Evolutionary conservation across 2,329 filamentous ascomycete species (phyloP).

Genomic region (Calycina marina): DNA sequence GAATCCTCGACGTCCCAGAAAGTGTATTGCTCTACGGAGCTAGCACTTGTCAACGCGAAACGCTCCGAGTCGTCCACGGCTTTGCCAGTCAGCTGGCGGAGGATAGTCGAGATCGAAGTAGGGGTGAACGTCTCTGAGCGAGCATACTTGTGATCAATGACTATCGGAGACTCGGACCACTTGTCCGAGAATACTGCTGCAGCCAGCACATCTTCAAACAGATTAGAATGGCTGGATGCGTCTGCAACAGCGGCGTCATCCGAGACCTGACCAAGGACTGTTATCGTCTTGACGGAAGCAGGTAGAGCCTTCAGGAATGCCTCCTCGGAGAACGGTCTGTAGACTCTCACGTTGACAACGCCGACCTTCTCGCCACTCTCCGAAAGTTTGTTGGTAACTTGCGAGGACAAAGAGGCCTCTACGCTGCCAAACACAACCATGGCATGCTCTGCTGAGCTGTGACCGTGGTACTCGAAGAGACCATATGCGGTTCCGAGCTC

Average conservation of each 20-base stretch:
- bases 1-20: conserved; percentile 89
- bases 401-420: conserved; percentile 72
- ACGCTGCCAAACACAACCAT: conserved; percentile 87
- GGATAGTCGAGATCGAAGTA: conserved; percentile 33
- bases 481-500: conserved; percentile 89
- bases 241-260: conserved; percentile 62
- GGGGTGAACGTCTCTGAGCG: conserved; percentile 45
- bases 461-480: conserved; percentile 87
- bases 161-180: conserved; percentile 45
- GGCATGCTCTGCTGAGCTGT: conserved; percentile 64
- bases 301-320: conserved; percentile 77
- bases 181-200: conserved; percentile 65
- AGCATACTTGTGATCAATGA: conserved; percentile 83
- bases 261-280: conserved; percentile 78
- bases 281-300: conserved; percentile 57
- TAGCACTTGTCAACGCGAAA: conserved; percentile 34
- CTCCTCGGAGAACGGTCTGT: conserved; percentile 90
- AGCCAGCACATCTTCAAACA: conserved; percentile 86
- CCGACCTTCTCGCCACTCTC: conserved; percentile 66
- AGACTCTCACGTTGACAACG: conserved; percentile 81
- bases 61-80: conserved; percentile 13
- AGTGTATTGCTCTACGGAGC: conserved; percentile 63
- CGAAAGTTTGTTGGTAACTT: conserved; percentile 61
- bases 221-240: conserved; percentile 60
- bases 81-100: conserved; percentile 36